A percentile compares a stretch with the other conserved stretches of the same genome.
phyloP scores from a whole-genome alignment of 176 grass and related monocot genomes.

The Carex myosuroides region DNA sequence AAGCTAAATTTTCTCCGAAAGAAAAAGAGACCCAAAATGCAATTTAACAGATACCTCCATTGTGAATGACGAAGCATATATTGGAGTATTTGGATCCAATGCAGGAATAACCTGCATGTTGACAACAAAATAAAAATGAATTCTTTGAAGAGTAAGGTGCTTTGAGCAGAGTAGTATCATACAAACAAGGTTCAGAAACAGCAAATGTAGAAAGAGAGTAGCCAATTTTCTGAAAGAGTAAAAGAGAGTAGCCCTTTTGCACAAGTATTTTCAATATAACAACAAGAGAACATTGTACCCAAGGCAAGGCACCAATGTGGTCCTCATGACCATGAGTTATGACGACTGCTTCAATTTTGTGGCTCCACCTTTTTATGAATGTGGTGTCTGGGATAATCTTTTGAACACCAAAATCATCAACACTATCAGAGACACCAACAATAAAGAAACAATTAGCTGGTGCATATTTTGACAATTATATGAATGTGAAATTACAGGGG shows the following conservation, averaged over 20 bases:
- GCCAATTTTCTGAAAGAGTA: not conserved
- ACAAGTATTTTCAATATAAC: constrained; percentile 1
- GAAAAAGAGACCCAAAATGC: not conserved
- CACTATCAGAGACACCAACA: constrained; percentile 29
- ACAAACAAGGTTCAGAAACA: not conserved
- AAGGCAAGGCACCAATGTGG: constrained; percentile 99
- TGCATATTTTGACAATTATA: constrained; percentile 1
- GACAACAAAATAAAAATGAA: constrained; percentile 18
- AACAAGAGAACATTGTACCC: constrained; percentile 78
- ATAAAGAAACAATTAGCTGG: constrained; percentile 7
- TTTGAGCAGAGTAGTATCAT: not conserved
- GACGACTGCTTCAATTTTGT: constrained; percentile 99
- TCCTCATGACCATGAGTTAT: constrained; percentile 99
- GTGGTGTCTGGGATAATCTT: constrained; percentile 99
- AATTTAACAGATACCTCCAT: constrained; percentile 57
- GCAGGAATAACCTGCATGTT: constrained; percentile 86
- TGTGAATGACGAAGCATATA: constrained; percentile 94
- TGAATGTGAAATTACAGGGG: not conserved
- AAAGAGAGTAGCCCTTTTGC: not conserved
- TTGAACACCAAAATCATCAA: constrained; percentile 93
- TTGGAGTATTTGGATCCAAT: constrained; percentile 81
- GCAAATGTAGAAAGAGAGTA: not conserved
- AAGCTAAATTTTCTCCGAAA: not conserved
- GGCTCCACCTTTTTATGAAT: constrained; percentile 96
- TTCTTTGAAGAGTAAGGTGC: not conserved